Base-by-base conservation (phyloP, 495 filamentous ascomycete species). In the Tuber indicum region DNA sequence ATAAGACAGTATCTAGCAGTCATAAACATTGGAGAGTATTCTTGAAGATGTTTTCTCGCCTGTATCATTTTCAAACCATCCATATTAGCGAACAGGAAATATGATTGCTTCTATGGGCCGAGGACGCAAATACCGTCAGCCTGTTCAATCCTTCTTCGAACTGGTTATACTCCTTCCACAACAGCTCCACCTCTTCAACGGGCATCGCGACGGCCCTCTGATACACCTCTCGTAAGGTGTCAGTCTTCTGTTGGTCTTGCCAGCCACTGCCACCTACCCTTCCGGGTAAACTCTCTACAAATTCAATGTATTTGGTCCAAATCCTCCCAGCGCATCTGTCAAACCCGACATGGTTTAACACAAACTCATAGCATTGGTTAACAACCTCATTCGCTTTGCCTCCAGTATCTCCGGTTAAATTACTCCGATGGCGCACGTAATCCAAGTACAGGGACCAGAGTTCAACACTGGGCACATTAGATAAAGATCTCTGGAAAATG, bases 201-300 rank as follows among this genome's bases (percentile, higher is more conserved):
- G 96, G 96, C 73, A 97, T 89, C 77, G 88, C 90, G 62, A 97
- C 91, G 21, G 96, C 95, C 45, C 90, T 90, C 80, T 97, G 95
- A 83, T 97, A 98, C 4, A 92, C 91, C 82, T 94, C 96, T 39
- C 96, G 90, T 32, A 99, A 86, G 77, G 90, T 84, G 79, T 99
- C 96, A 93, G 97, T 96, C 87, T 99, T 99, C 82, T 98, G 96
- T 84, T 93, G 91, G 82, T 98, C 96, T 83, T 98, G 93, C 96
- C 96, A 99, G 32, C 79, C 79, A 74, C 88, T 90, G 52, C 96
- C 96, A 46, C 94, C 94, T 69, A 94, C 87, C 49, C 87, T 89
- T 17, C 96, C 96, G 14, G 96, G 96, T 0, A 91, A 92, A 72
- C 88, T 91, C 79, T 92, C 92, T 82, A 98, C 88, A 79, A 99